Conservation (phyloP, 169 alveolate species). For the Plasmodium sp. region DNA sequence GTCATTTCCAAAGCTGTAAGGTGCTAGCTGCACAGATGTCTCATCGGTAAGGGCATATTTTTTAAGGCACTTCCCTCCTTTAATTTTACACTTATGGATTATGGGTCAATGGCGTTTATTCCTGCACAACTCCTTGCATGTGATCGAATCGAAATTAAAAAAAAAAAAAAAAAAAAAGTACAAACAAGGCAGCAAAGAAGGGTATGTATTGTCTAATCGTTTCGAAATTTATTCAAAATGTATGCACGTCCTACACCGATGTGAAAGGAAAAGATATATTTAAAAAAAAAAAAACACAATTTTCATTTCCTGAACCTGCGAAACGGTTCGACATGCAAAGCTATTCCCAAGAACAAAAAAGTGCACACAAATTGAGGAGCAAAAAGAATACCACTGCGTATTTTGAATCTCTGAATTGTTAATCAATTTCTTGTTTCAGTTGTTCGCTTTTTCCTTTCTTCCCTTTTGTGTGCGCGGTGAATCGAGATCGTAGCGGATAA, state of each 20-base stretch:
- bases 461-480: neutral
- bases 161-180: neutral
- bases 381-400: neutral
- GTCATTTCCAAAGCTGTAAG: neutral
- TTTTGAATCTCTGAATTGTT: neutral
- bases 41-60: neutral
- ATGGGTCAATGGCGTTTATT: neutral
- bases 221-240: neutral
- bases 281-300: neutral
- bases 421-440: neutral
- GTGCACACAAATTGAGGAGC: neutral
- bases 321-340: neutral
- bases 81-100: neutral
- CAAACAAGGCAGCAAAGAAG: neutral
- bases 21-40: neutral
- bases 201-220: neutral
- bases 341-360: neutral
- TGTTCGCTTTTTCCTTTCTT: neutral
- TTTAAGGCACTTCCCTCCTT: neutral
- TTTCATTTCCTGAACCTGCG: neutral
- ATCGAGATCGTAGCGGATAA: neutral
- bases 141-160: neutral
- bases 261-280: neutral
- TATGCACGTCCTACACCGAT: neutral
- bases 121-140: neutral